Conservation (phyloP, 805 yeast species). For the Ogataea trehaloabstinens region DNA sequence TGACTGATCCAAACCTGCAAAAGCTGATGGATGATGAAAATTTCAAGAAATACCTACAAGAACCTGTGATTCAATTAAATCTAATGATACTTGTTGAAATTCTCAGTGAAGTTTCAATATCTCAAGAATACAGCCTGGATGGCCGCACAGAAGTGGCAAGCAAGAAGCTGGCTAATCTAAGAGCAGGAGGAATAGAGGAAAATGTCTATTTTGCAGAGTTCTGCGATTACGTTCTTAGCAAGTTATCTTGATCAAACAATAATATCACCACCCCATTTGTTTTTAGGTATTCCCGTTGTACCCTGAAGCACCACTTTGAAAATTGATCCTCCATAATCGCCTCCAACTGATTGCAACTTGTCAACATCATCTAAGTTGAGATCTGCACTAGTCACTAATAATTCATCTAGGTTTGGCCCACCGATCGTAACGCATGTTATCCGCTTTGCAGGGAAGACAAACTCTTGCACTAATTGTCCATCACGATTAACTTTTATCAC, state of each 20-base stretch:
- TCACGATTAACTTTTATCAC: conserved; percentile 51
- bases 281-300: conserved; percentile 35
- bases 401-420: conserved; percentile 54
- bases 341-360: conserved; percentile 27
- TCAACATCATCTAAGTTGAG: conserved; percentile 40
- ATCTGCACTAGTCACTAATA: conserved; percentile 70
- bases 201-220: conserved; percentile 73
- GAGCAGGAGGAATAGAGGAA: conserved; percentile 64
- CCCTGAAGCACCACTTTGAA: conserved; percentile 43
- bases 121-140: conserved; percentile 51
- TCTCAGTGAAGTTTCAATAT: conserved; percentile 42
- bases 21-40: conserved; percentile 39
- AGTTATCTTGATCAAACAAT: conserved; percentile 4
- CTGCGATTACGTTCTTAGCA: conserved; percentile 40
- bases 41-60: conserved; percentile 45
- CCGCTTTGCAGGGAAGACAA: conserved; percentile 55
- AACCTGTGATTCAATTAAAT: conserved; percentile 57
- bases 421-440: conserved; percentile 68
- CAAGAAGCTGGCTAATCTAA: conserved; percentile 55
- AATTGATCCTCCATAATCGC: conserved; percentile 60
- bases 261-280: conserved; percentile 24
- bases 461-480: conserved; percentile 53
- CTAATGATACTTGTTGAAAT: conserved; percentile 47
- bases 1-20: conserved; percentile 21
- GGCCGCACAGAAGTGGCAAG: conserved; percentile 59